These are phyloP conservation scores for Pyrenochaeta sp. DNA, from an alignment of 2,329 filamentous ascomycete species.

Conservation along the genomic window DNA sequence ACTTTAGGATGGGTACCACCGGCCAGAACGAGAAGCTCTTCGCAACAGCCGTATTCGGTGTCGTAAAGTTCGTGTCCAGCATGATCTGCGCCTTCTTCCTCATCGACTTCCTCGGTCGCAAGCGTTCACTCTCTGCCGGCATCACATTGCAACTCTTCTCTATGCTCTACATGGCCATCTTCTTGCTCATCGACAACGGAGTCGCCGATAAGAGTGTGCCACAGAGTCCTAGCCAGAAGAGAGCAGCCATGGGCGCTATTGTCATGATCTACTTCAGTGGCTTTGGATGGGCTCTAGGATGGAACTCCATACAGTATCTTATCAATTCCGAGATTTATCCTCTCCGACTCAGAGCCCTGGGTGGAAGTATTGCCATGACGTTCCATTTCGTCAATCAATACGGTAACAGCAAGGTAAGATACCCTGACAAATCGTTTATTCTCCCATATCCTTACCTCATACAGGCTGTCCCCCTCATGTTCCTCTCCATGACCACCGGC, in stretches of 20 bases:
- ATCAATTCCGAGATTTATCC: constrained; percentile 82
- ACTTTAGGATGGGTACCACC: constrained; percentile 65
- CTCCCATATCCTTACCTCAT: not conserved
- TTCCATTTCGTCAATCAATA: constrained; percentile 83
- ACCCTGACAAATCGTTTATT: not conserved
- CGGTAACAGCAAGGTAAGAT: constrained; percentile 71
- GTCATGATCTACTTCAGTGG: constrained; percentile 70
- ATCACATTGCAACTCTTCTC: constrained; percentile 58
- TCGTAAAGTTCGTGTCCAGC: constrained; percentile 74
- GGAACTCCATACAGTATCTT: constrained; percentile 81
- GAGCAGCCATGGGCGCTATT: constrained; percentile 69
- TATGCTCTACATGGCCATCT: constrained; percentile 65
- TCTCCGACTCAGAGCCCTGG: constrained; percentile 74
- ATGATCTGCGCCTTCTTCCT: constrained; percentile 78
- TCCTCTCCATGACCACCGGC: constrained; percentile 66
- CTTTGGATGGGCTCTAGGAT: constrained; percentile 56
- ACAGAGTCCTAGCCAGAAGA: constrained; percentile 60
- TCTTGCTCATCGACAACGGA: constrained; percentile 67
- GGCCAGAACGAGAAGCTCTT: constrained; percentile 75
- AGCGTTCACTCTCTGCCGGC: constrained; percentile 62
- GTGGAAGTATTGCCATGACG: constrained; percentile 77
- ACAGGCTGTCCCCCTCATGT: constrained; percentile 73
- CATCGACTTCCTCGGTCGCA: constrained; percentile 80
- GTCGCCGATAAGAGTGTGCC: constrained; percentile 59
- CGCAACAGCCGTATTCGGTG: constrained; percentile 77